phyloP scores from a whole-genome alignment of 441 rosid species.

The Rhodomyrtus psidioides region DNA sequence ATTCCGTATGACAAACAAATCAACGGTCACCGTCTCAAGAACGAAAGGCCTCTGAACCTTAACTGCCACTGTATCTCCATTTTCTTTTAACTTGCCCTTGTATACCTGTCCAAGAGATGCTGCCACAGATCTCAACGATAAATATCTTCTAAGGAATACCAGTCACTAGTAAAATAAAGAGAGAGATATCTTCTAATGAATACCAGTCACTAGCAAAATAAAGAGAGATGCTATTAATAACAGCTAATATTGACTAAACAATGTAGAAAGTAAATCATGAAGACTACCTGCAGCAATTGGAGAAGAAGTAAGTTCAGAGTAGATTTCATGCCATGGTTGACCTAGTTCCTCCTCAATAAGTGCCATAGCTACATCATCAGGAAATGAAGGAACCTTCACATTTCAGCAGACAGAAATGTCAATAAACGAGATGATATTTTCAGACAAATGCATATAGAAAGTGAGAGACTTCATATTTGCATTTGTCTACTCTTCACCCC shows the following conservation, averaged over 20 bases:
- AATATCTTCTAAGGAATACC: neutral
- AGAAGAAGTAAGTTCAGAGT: conserved; percentile 90
- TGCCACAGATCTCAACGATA: conserved; percentile 26
- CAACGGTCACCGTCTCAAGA: conserved; percentile 95
- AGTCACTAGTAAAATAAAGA: conserved; percentile 1
- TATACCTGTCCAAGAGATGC: conserved; percentile 98
- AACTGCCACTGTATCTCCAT: conserved; percentile 91
- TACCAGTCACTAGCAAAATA: neutral
- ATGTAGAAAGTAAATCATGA: neutral
- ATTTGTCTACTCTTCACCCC: neutral
- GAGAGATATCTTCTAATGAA: neutral
- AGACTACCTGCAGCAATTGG: conserved; percentile 91
- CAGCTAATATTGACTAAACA: neutral
- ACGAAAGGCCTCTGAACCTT: conserved; percentile 98
- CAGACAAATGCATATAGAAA: neutral
- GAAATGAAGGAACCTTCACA: conserved; percentile 95
- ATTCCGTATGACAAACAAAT: conserved; percentile 76
- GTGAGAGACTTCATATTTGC: neutral
- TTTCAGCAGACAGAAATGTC: conserved; percentile 15
- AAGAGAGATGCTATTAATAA: conserved; percentile 1
- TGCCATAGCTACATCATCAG: conserved; percentile 98
- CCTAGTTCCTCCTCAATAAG: conserved; percentile 93
- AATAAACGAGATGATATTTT: neutral
- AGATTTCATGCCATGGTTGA: conserved; percentile 75
- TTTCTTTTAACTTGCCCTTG: conserved; percentile 84